These are phyloP conservation scores for Russula griseocarnosa DNA, from an alignment of 768 basidiomycete genomes.

Conservation along the genomic window DNA sequence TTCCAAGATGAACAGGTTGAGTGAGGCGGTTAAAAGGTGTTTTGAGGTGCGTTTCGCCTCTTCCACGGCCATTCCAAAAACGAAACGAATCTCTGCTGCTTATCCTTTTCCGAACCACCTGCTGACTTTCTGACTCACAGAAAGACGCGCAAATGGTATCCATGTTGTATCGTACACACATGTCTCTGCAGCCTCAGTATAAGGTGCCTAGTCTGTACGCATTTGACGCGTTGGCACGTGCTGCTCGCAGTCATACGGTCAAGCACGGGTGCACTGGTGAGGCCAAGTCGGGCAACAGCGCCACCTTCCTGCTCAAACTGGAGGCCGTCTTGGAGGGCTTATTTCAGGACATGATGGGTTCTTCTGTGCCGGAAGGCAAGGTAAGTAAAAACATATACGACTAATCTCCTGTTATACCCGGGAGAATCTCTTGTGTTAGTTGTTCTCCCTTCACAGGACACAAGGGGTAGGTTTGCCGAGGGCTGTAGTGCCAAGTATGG, in stretches of 20 bases:
- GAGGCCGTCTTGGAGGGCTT: conserved; percentile 88
- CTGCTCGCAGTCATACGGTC: conserved; percentile 61
- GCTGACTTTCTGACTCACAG: conserved; percentile 40
- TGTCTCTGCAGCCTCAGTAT: conserved; percentile 57
- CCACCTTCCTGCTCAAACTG: conserved; percentile 83
- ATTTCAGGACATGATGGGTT: conserved; percentile 75
- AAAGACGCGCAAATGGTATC: conserved; percentile 85
- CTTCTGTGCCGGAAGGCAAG: conserved; percentile 70
- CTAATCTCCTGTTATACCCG: conserved; percentile 15
- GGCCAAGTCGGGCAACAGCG: conserved; percentile 61
- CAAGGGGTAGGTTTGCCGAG: conserved; percentile 22
- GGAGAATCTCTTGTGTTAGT: conserved; percentile 24
- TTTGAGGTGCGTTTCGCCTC: conserved; percentile 56
- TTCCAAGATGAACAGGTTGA: conserved; percentile 77
- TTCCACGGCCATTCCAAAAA: background rate
- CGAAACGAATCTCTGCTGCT: background rate
- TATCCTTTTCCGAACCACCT: conserved; percentile 1
- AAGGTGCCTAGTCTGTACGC: conserved; percentile 90
- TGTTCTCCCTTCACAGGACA: conserved; percentile 9
- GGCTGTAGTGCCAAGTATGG: conserved; percentile 15
- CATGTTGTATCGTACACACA: conserved; percentile 84
- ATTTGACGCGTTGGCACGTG: conserved; percentile 89
- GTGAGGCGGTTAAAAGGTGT: conserved; percentile 69
- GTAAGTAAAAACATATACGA: conserved; percentile 52
- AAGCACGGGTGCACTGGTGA: conserved; percentile 62